Evolutionary conservation across 371 early-diverging fungal genomes (phyloP), one percentile per base, ranked within the genome.

Genomic region (Chytridiales sp.): DNA sequence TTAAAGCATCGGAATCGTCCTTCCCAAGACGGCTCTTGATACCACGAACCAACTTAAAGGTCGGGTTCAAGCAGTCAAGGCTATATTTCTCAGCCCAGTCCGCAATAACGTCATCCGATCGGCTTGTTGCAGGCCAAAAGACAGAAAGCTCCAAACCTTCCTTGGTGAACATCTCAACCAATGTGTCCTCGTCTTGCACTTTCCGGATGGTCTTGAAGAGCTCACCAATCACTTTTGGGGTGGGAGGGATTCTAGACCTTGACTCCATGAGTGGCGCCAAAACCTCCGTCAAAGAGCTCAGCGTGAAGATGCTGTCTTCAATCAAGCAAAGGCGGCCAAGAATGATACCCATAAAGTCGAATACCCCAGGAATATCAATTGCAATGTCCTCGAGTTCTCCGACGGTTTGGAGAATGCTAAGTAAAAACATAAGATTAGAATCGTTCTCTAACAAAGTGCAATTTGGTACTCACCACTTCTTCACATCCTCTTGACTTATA

Each of bases 361-460:
- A 86, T 24, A 85, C 87, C 46, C 83, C 79, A 34, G 95, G 95
- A 9, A 87, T 85, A 78, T 94, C 95, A 44, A 85, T 80, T 17
- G 83, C 78, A 47, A 88, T 76, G 66, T 94, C 95, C 54, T 88
- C 87, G 51, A 90, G 75, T 50, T 69, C 61, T 64, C 84, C 87
- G 64, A 83, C 75, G 46, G 83, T 81, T 32, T 75, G 77, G 35
- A 77, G 70, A 44, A 91, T 79, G 6, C 86, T 91, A 32, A 67
- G 41, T 21, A 21, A 50, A 50, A 66, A 56, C 43, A 47, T 1
- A 42, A 21, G 24, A 17, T 29, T 21, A 49, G 26, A 36, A 19
- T 39, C n/a, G 39, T n/a, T n/a, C n/a, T n/a, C n/a, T 24, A 53
- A 22, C 17, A 48, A 61, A 34, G 51, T 35, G n/a, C 61, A 36